Conservation (phyloP, 768 basidiomycete genomes). For the Clavulina sp. region DNA sequence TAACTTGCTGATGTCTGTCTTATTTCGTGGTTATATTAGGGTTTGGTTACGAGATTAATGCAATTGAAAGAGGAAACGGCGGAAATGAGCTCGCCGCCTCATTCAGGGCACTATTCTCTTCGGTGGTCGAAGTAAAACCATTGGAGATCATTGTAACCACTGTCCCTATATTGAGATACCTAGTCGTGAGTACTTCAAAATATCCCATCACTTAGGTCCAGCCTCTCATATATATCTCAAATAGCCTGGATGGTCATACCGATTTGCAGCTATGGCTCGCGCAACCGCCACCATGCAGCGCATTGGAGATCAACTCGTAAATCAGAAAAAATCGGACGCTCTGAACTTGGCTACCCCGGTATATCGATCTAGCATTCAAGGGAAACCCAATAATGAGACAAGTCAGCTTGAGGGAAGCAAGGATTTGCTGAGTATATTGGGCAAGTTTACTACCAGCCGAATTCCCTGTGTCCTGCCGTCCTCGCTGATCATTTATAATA, state of each 20-base stretch:
- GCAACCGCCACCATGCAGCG: background rate
- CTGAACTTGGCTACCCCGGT: background rate
- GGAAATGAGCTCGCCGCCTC: background rate
- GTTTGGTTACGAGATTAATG: slow-evolving; percentile 22
- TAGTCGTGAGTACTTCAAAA: background rate
- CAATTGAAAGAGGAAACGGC: slow-evolving; percentile 11
- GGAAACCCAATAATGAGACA: background rate
- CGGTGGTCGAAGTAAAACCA: background rate
- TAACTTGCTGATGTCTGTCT: background rate
- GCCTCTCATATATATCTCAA: background rate
- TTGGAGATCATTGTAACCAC: background rate
- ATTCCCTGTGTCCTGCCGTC: no score
- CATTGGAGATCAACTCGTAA: background rate
- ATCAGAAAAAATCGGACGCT: background rate
- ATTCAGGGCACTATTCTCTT: background rate
- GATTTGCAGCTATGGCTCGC: background rate
- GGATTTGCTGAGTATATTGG: slow-evolving; percentile 41
- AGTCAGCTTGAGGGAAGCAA: slow-evolving; percentile 18
- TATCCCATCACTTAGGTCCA: background rate
- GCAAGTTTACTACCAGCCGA: no score
- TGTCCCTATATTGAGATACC: slow-evolving; percentile 1
- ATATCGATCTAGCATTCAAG: no score
- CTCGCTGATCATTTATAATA: no score
- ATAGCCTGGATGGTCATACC: background rate
- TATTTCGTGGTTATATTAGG: slow-evolving; percentile 12